Base-by-base conservation (phyloP, 805 yeast species). In the Yarrowia sp. region DNA sequence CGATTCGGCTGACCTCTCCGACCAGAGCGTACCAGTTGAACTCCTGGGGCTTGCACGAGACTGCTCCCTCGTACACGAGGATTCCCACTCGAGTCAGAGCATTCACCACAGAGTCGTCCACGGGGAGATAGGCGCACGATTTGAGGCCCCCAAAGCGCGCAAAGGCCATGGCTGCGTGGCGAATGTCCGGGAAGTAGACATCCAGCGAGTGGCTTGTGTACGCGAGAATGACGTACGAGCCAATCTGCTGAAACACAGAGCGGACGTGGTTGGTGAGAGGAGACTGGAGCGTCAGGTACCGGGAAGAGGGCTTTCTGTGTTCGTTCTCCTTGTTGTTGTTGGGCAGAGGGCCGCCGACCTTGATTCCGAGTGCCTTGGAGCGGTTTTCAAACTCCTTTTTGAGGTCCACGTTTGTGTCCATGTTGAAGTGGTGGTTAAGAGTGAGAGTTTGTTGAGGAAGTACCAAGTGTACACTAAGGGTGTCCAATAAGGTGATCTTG, bases 381-480 rank as follows among this genome's bases (percentile, higher is more conserved):
- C 86, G 81, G 70, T 84, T 84, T 73, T 94, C 87, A 71, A 79
- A 90, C 72, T 90, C 90, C 10, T 27, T 21, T 13, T 35, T 35
- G 33, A 35, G 33, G 42, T 51, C 58, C 36, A 29, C 32, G 58
- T 51, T 33, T 35, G 58, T 35, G 58, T 51, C 58, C 42, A 24
- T 51, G 55, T n/a, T 18, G 33, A 7, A 47, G 53, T 27, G 36
- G 35, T 47, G 38, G 38, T 19, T 21, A 47, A 9, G 38, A 47
- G 27, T 14, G 16, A 31, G 42, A 51, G 58, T 33, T 51, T 6
- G 27, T 9, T 13, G 16, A 27, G 29, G 8, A 35, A n/a, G n/a
- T n/a, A n/a, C n/a, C n/a, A n/a, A 16, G 9, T 35, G 39, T 18
- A 16, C 13, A 35, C 19, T 33, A 12, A 9, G 6, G 24, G 18